Evolutionary conservation across 495 filamentous ascomycete species (phyloP).

Genomic region (Talaromyces thailandensis): DNA sequence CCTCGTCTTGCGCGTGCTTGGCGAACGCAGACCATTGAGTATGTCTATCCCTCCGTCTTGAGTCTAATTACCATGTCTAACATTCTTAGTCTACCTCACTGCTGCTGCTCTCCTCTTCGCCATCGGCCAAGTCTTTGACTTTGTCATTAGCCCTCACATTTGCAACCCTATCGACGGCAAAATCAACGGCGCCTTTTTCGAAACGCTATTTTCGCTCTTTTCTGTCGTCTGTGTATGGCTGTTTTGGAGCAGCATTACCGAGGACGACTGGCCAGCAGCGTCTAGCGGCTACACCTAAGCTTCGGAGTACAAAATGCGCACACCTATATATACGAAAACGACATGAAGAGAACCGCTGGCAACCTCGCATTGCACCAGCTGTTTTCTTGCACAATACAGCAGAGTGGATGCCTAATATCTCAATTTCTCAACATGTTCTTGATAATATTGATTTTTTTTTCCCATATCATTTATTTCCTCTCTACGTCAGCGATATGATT

Average conservation of each 20-base stretch:
- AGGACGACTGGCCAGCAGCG: conserved; percentile 82
- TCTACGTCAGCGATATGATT: conserved; percentile 6
- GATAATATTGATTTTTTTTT: neutral
- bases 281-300: conserved; percentile 5
- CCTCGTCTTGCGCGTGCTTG: conserved; percentile 74
- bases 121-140: conserved; percentile 90
- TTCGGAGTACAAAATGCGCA: neutral
- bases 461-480: neutral
- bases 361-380: neutral
- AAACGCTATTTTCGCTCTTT: conserved; percentile 83
- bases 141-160: conserved; percentile 83
- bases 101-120: conserved; percentile 74
- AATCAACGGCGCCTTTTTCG: conserved; percentile 89
- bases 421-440: neutral
- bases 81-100: conserved; percentile 58
- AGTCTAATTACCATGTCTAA: neutral
- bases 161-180: conserved; percentile 72
- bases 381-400: neutral
- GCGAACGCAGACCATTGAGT: conserved; percentile 83
- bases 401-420: neutral
- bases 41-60: conserved; percentile 19
- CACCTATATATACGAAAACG: neutral
- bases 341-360: neutral
- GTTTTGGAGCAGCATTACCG: conserved; percentile 98
- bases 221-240: conserved; percentile 77